phyloP scores from a whole-genome alignment of 768 basidiomycete species.

The Collybia mongolica region DNA sequence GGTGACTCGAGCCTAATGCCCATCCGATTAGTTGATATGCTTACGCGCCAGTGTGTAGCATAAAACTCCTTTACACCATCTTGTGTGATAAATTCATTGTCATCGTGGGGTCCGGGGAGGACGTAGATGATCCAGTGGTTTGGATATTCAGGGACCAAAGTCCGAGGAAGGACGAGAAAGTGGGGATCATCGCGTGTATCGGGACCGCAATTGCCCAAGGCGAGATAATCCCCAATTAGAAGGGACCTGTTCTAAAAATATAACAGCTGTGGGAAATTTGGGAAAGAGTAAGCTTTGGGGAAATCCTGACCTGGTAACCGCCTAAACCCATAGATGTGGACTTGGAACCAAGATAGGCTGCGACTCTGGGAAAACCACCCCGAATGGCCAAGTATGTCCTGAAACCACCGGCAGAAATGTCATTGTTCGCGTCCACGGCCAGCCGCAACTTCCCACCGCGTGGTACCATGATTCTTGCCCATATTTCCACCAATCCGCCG shows the following conservation, averaged over 20 bases:
- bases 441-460: conserved; percentile 42
- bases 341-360: conserved; percentile 60
- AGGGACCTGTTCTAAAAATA: conserved; percentile 48
- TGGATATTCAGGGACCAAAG: conserved; percentile 42
- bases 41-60: conserved; percentile 48
- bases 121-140: conserved; percentile 51
- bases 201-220: conserved; percentile 32
- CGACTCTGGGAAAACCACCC: conserved; percentile 60
- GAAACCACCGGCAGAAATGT: conserved; percentile 35
- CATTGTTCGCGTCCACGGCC: conserved; percentile 21
- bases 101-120: conserved; percentile 63
- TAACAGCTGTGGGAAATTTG: neutral
- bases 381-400: conserved; percentile 54
- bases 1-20: conserved; percentile 56
- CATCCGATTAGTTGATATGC: conserved; percentile 58
- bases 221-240: conserved; percentile 48
- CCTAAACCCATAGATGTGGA: conserved; percentile 63
- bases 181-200: conserved; percentile 9
- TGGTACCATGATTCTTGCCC: conserved; percentile 48
- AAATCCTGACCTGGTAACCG: conserved; percentile 48
- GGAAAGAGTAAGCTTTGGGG: neutral
- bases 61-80: conserved; percentile 53
- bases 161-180: conserved; percentile 19
- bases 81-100: conserved; percentile 49
- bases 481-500: conserved; percentile 37